Conservation (phyloP, 1,284 basidiomycete genomes). For the Neolentinus lepideus region DNA sequence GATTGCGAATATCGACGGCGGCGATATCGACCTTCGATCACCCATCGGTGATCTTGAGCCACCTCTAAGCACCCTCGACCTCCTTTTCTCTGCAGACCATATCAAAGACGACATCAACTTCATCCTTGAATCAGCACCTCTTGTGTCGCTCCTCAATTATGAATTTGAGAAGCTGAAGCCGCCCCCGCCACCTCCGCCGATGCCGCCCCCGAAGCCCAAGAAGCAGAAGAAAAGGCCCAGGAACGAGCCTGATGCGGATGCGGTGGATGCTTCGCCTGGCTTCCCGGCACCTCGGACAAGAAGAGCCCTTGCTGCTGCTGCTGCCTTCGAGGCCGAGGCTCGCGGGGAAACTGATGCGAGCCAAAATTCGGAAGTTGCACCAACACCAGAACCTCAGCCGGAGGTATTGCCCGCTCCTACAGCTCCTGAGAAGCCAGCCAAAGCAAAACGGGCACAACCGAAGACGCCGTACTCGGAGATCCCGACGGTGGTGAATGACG, state of each 20-base stretch:
- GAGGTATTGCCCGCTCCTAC: conserved; percentile 5
- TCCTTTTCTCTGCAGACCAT: conserved; percentile 42
- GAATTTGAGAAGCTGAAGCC: conserved; percentile 59
- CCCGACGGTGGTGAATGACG: conserved; percentile 54
- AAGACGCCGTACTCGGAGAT: conserved; percentile 19
- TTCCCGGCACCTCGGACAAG: conserved; percentile 44
- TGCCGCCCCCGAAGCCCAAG: conserved; percentile 20
- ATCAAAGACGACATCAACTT: conserved; percentile 47
- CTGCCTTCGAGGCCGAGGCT: conserved; percentile 36
- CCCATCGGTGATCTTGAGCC: conserved; percentile 69
- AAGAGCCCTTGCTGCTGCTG: conserved; percentile 29
- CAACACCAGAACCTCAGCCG: conserved; percentile 3
- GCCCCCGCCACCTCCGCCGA: conserved; percentile 36
- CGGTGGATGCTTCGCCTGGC: conserved; percentile 25
- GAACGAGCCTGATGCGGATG: conserved; percentile 12
- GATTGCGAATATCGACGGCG: not conserved
- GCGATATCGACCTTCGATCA: conserved; percentile 7
- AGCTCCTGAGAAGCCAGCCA: conserved; percentile 3
- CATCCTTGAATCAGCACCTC: conserved; percentile 46
- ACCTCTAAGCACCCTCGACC: conserved; percentile 42
- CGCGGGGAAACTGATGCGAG: not conserved
- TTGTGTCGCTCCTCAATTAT: conserved; percentile 63
- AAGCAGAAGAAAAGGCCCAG: conserved; percentile 5
- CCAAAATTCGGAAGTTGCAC: conserved; percentile 9
- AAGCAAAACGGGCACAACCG: conserved; percentile 16